These are phyloP conservation scores for Schizochytrium sp. DNA, from an alignment of 108 stramenopile species.

Conservation along the genomic window DNA sequence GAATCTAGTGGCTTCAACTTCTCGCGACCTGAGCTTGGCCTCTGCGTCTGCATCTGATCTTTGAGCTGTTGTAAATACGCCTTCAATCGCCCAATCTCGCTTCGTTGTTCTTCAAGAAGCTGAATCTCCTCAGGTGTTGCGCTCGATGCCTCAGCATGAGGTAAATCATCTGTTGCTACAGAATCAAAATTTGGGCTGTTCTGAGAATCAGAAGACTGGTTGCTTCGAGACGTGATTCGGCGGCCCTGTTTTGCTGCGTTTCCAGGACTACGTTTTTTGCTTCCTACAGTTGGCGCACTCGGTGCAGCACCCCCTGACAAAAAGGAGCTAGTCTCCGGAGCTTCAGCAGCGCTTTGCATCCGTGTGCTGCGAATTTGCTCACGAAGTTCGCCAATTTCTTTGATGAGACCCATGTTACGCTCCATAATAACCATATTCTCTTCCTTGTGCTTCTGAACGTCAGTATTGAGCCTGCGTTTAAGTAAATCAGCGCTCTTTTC, in stretches of 20 bases:
- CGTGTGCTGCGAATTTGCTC: constrained; percentile 31
- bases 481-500: constrained; percentile 73
- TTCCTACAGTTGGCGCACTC: background rate
- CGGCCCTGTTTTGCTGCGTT: background rate
- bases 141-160: too few species aligned
- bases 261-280: background rate
- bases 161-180: background rate
- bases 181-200: background rate
- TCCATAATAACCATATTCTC: constrained; percentile 73
- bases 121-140: constrained; percentile 46
- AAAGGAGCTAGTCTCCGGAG: background rate
- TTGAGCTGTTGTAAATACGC: constrained; percentile 53
- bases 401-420: constrained; percentile 74
- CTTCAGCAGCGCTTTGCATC: constrained; percentile 34
- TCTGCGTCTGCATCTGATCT: background rate
- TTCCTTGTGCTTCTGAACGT: constrained; percentile 68
- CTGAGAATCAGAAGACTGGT: background rate
- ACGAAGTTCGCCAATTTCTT: constrained; percentile 77
- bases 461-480: constrained; percentile 72
- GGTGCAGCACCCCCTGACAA: background rate
- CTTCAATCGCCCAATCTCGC: constrained; percentile 52
- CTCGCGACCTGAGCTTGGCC: constrained; percentile 16
- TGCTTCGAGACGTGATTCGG: background rate
- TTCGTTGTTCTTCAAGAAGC: constrained; percentile 47
- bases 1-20: constrained; percentile 8